Evolutionary conservation across 768 basidiomycete species (phyloP).

Genomic region (Suillus americanus): DNA sequence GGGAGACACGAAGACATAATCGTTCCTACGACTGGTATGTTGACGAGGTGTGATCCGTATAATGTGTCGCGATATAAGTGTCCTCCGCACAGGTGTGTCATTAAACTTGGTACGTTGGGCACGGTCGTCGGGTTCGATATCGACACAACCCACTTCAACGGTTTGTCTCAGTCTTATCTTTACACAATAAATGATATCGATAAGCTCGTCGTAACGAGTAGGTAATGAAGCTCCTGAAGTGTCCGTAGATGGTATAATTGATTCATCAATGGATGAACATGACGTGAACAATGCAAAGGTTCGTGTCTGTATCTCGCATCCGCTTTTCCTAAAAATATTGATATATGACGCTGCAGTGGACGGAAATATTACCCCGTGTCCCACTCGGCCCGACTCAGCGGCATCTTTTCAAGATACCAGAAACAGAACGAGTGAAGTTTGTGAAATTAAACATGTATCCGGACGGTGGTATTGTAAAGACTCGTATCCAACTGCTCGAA

Average conservation of each 20-base stretch:
- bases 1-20: constrained; percentile 93
- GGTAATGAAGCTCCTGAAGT: constrained; percentile 87
- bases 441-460: constrained; percentile 96
- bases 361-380: constrained; percentile 71
- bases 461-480: constrained; percentile 87
- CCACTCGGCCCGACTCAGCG: constrained; percentile 80
- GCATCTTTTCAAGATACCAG: constrained; percentile 80
- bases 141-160: constrained; percentile 94
- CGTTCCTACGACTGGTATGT: constrained; percentile 81
- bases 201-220: constrained; percentile 25
- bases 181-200: constrained; percentile 2
- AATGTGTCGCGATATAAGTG: not conserved
- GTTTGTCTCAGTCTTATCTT: constrained; percentile 36
- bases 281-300: constrained; percentile 53
- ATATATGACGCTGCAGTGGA: constrained; percentile 58
- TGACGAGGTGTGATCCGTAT: not conserved
- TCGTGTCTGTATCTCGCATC: constrained; percentile 22
- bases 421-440: constrained; percentile 58
- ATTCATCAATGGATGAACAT: constrained; percentile 43
- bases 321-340: not conserved
- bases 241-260: constrained; percentile 64
- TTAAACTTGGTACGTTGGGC: constrained; percentile 80
- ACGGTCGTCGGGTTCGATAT: constrained; percentile 82
- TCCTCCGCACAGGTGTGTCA: constrained; percentile 67
- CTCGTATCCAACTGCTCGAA: too few species aligned